These are phyloP conservation scores for Penicillium angulare DNA, from an alignment of 495 filamentous ascomycete species.

Conservation along the genomic window DNA sequence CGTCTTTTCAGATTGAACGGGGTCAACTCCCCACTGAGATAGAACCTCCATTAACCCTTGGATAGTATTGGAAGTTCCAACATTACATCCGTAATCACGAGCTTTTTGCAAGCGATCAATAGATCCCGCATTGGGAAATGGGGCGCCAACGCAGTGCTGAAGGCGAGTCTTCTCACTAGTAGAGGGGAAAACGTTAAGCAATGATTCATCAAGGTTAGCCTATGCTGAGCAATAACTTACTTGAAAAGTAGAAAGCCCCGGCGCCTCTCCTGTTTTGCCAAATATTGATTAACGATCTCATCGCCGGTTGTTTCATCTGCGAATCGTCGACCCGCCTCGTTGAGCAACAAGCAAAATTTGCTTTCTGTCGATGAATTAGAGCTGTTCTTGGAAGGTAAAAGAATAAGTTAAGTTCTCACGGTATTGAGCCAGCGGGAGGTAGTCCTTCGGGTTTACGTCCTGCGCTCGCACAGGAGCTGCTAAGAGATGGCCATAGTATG, in stretches of 20 bases:
- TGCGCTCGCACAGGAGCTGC: constrained; percentile 19
- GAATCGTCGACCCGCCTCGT: constrained; percentile 19
- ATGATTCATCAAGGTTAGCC: too few species aligned
- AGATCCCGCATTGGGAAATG: constrained; percentile 27
- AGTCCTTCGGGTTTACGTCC: constrained; percentile 22
- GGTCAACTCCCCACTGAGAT: constrained; percentile 17
- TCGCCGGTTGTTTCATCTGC: constrained; percentile 24
- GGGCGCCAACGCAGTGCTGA: constrained; percentile 20
- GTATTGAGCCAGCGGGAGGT: constrained; percentile 24
- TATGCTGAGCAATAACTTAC: background rate
- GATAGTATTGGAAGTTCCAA: constrained; percentile 17
- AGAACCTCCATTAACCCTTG: constrained; percentile 12
- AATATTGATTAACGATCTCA: constrained; percentile 29
- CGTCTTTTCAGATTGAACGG: constrained; percentile 7
- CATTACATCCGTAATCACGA: constrained; percentile 23
- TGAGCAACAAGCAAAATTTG: constrained; percentile 24
- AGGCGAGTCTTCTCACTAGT: constrained; percentile 19
- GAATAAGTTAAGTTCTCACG: constrained; percentile 1
- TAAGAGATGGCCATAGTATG: constrained; percentile 25
- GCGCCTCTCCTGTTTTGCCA: constrained; percentile 29
- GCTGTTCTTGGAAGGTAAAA: background rate
- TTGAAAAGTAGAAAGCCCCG: constrained; percentile 26
- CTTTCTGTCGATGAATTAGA: constrained; percentile 17
- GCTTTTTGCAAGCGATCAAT: constrained; percentile 28
- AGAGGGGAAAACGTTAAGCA: background rate